Base-by-base conservation (phyloP, 2,329 filamentous ascomycete species). In the Penicillium italicum region DNA sequence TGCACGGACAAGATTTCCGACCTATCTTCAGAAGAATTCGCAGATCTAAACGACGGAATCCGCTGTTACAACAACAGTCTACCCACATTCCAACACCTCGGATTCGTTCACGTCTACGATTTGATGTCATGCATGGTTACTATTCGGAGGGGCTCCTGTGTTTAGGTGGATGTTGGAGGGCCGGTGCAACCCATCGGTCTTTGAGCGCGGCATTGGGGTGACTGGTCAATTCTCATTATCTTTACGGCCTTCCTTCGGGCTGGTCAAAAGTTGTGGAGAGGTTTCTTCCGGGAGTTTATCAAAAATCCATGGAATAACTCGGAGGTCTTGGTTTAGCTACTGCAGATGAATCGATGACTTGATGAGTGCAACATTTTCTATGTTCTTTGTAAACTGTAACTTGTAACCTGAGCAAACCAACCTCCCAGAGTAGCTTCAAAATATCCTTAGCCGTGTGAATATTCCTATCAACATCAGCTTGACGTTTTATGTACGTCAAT, bases 221-320 rank as follows among this genome's bases (percentile, higher is more conserved):
- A 63, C 70, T 74, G 72, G 72, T 75, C 72, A 75, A 74, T 66
- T 57, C 52, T 50, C 58, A 38, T 63, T 58, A 57, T 66, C 62
- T 55, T 60, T 60, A 55, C 53, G 57, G 48, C 53, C 55, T 59
- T 56, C 49, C 59, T 56, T 63, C 53, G 55, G 52, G 50, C 47
- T 50, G 26, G 53, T 44, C 47, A 54, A 64, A 54, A 66, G 67
- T 65, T 59, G 68, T 74, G 72, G 70, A 73, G 70, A 68, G 70
- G 71, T 71, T 58, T 63, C 43, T 61, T 62, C 53, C 58, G 68
- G 70, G 66, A 64, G 66, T 69, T 72, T 73, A 70, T 62, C 62
- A 52, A 60, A 65, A 63, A 66, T 68, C 67, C 62, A 62, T 67
- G 60, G 53, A 59, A 55, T 55, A 63, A 49, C 59, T 64, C 60